Evolutionary conservation across 2,329 filamentous ascomycete species (phyloP), one percentile per base, ranked within the genome.

Genomic region (Penicillium italicum): DNA sequence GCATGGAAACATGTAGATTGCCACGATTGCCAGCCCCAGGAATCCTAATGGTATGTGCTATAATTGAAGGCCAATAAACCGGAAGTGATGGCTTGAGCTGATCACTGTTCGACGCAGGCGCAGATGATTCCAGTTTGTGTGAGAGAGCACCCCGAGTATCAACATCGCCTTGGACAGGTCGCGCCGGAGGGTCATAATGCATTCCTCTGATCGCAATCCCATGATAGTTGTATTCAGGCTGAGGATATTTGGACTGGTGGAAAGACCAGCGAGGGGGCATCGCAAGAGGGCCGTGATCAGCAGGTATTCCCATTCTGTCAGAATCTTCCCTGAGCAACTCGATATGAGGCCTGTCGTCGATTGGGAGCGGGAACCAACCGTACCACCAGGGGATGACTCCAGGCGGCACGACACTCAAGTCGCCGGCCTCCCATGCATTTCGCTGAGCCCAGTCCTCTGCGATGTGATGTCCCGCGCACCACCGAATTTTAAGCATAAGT

Each of bases 141-240:
- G 20, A 20, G 10, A 55, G n/a, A 2, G 38, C 67, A 58, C 80
- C 77, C 57, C 74, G 75, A 79, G 80, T 81, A 50, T 78, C 77
- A 16, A 77, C 66, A 63, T 80, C 78, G 12, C 67, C 64, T 11
- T 57, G 68, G 57, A 24, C 57, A 45, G 9, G 44, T 48, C 18
- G 45, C 30, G 47, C 47, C 50, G 45, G 51, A 55, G 44, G 45
- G 51, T 20, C 44, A n/a, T 42, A 33, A 31, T 40, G 24, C 8
- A 54, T 16, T 18, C 51, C 51, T n/a, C 16, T 22, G 7, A 54
- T 28, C n/a, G 18, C 7, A 5, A 50, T 30, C 37, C 66, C 34
- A 42, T 52, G 26, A 48, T 61, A 46, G 36, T 51, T 28, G 36
- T 34, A 26, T 41, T 33, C 24, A 9, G 55, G 33, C 30, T 60